Base-by-base conservation (phyloP, 2,329 filamentous ascomycete genomes). In the Thelonectria blattea region DNA sequence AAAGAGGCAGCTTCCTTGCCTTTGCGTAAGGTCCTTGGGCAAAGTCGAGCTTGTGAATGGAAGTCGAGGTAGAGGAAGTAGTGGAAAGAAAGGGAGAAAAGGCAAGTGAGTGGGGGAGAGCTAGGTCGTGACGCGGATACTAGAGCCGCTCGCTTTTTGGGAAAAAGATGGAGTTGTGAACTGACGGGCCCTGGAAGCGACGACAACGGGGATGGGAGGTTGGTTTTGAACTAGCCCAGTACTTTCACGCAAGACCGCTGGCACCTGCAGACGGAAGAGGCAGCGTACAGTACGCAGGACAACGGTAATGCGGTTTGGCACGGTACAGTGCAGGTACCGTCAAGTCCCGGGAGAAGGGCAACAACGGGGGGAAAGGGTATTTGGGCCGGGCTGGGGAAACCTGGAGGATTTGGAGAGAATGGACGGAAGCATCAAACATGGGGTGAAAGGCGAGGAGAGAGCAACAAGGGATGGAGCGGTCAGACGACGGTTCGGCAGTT, bases 41-140 rank as follows among this genome's bases (percentile, higher is more conserved):
- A 18, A 39, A 30, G 34, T 37, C 34, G n/a, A 27, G n/a, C 22
- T 24, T 24, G 22, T 24, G 22, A 24, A n/a, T n/a, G n/a, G 17
- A 37, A 30, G 34, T 37, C 34, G n/a, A 27, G n/a, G 52, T 15
- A 37, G 42, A 47, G 11, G 42, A 37, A 47, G 42, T 15, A 17
- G 39, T 20, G n/a, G 20, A 20, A 24, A 5, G 6, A n/a, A 17
- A 20, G 42, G 9, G 42, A 24, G 9, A 15, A 41, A 14, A 41
- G 27, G 41, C 17, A 41, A 30, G 24, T 24, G 48, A 52, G 58
- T 56, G 52, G 52, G 58, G 58, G 52, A 56, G 42, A 37, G 41
- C 42, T 34, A 42, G 52, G 52, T 48, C 52, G 52, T 56, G 42
- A 60, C 58, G 48, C 52, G 30, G 58, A 56, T 60, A 37, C 56